phyloP scores from a whole-genome alignment of 176 grass and related monocot species.

The Cenchrus purpureus region DNA sequence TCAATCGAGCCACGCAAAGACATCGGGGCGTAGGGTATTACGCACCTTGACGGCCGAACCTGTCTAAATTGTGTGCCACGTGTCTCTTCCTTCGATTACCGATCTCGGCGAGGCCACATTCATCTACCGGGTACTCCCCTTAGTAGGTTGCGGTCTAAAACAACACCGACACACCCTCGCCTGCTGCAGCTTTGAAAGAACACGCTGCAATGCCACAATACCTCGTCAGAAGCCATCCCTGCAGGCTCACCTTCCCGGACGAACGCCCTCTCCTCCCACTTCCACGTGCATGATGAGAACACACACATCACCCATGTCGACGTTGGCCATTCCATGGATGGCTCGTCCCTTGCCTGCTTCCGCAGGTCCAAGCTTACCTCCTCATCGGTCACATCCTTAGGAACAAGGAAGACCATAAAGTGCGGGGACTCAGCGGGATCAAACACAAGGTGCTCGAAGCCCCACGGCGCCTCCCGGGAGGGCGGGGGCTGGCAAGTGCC shows the following conservation, averaged over 20 bases:
- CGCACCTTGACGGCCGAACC: too few species aligned
- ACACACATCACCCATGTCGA: not conserved
- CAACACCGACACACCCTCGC: too few species aligned
- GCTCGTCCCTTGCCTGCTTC: not conserved
- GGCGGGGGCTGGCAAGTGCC: not conserved
- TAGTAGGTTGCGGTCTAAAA: too few species aligned
- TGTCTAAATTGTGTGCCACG: too few species aligned
- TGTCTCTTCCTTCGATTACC: too few species aligned
- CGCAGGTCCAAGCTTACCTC: not conserved
- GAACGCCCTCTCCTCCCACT: slow-evolving; percentile 7
- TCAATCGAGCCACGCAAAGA: too few species aligned
- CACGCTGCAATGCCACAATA: not conserved
- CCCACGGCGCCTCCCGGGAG: not conserved
- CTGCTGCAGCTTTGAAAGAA: not conserved
- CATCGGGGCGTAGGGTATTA: too few species aligned
- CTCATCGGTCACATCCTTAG: too few species aligned
- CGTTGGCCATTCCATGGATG: not conserved
- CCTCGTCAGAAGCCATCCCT: not conserved
- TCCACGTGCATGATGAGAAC: not conserved
- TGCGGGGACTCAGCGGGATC: not conserved
- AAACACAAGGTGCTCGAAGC: not conserved
- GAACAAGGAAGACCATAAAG: not conserved
- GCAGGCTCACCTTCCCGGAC: not conserved
- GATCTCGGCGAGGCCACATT: too few species aligned
- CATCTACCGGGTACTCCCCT: too few species aligned